phyloP scores from a whole-genome alignment of 2,329 filamentous ascomycete genomes.

The Orbilia javanica region DNA sequence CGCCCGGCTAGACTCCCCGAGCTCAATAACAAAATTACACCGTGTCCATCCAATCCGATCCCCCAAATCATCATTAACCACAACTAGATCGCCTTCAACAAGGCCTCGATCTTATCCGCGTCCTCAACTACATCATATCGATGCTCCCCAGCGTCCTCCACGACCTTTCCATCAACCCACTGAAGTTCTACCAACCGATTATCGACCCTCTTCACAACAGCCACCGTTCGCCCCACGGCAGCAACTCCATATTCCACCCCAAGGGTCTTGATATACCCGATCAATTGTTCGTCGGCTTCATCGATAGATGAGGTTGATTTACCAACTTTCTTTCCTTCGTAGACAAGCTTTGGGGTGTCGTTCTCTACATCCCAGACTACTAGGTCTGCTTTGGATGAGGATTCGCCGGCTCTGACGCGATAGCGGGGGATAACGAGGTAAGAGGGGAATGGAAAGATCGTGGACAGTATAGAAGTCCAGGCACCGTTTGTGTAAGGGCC shows the following conservation, averaged over 20 bases:
- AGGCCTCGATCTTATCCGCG: conserved; percentile 40
- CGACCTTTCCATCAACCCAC: conserved; percentile 30
- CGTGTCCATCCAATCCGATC: not conserved
- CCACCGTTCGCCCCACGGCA: conserved; percentile 41
- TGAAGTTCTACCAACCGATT: conserved; percentile 49
- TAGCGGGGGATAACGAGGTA: conserved; percentile 56
- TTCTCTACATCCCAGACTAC: conserved; percentile 52
- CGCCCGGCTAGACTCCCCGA: not conserved
- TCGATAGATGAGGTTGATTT: conserved; percentile 54
- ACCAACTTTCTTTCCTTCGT: conserved; percentile 55
- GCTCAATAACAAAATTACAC: not conserved
- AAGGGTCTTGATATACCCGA: conserved; percentile 42
- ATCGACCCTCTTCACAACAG: conserved; percentile 47
- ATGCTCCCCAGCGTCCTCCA: conserved; percentile 42
- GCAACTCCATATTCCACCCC: conserved; percentile 45
- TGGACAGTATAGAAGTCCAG: conserved; percentile 51
- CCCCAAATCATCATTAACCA: not conserved
- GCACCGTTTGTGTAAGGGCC: conserved; percentile 56
- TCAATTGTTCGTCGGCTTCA: conserved; percentile 51
- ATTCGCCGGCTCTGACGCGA: conserved; percentile 19
- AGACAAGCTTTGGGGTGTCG: conserved; percentile 42
- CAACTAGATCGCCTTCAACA: conserved; percentile 38
- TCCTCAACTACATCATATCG: conserved; percentile 48
- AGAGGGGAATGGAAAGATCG: conserved; percentile 45
- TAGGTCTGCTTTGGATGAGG: conserved; percentile 39